phyloP scores from a whole-genome alignment of 2,329 filamentous ascomycete species.

The Ascochyta fabae region DNA sequence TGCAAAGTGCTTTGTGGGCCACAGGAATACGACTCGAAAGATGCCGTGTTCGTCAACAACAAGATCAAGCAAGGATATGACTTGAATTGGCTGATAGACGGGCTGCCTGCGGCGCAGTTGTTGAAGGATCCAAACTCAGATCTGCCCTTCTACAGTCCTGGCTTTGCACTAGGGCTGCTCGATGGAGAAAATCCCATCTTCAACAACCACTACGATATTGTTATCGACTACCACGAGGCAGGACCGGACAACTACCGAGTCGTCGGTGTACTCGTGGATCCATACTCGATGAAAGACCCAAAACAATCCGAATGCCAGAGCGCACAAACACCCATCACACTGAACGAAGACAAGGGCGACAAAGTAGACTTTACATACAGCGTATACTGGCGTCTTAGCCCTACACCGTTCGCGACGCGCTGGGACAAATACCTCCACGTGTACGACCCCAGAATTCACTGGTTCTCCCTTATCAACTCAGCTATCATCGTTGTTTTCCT shows the following conservation, averaged over 20 bases:
- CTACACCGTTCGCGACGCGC: conserved; percentile 90
- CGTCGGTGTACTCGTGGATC: conserved; percentile 89
- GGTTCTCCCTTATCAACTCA: conserved; percentile 97
- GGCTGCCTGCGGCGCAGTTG: conserved; percentile 86
- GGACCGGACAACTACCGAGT: conserved; percentile 77
- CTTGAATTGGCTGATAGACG: conserved; percentile 95
- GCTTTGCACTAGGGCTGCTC: conserved; percentile 77
- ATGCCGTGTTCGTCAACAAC: conserved; percentile 79
- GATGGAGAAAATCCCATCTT: conserved; percentile 65
- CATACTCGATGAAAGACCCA: conserved; percentile 71
- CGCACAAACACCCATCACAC: conserved; percentile 64
- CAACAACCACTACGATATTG: conserved; percentile 96
- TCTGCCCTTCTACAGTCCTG: conserved; percentile 86
- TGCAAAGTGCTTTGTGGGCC: conserved; percentile 81
- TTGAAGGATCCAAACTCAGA: conserved; percentile 77
- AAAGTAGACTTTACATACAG: conserved; percentile 88
- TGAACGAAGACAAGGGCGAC: conserved; percentile 69
- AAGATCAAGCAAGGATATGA: conserved; percentile 87
- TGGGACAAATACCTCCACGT: conserved; percentile 99
- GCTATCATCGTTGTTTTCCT: conserved; percentile 93
- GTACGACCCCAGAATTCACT: conserved; percentile 97
- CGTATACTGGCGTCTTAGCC: conserved; percentile 84
- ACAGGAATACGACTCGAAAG: conserved; percentile 68
- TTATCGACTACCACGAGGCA: conserved; percentile 89
- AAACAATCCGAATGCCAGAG: conserved; percentile 69